Percentiles rank a stretch among this genome's conserved stretches.
These are phyloP conservation scores for Rhytidhysteron rufulum DNA, from an alignment of 2,329 filamentous ascomycete genomes.

Conservation along the genomic window DNA sequence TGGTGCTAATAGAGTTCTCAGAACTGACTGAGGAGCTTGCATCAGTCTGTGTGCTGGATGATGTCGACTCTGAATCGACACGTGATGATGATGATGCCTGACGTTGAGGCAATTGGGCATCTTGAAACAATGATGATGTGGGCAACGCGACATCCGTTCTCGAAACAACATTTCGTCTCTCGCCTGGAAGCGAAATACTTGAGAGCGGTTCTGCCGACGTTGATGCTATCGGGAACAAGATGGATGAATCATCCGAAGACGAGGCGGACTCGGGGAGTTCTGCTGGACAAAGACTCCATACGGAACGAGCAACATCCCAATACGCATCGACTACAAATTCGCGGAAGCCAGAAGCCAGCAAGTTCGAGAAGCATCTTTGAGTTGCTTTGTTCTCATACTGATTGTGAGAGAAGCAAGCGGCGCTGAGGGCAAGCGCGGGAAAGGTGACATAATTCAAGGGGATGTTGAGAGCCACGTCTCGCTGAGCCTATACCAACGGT, in stretches of 20 bases:
- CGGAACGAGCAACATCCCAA: slow-evolving; percentile 54
- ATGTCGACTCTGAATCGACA: neutral
- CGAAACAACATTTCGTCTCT: slow-evolving; percentile 1
- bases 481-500: slow-evolving; percentile 48
- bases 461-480: slow-evolving; percentile 57
- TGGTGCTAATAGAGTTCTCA: neutral
- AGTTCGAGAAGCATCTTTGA: slow-evolving; percentile 58
- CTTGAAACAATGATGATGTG: neutral
- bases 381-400: slow-evolving; percentile 52
- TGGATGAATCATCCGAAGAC: neutral
- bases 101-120: neutral
- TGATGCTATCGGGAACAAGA: slow-evolving; percentile 7
- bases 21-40: neutral
- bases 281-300: slow-evolving; percentile 62
- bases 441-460: slow-evolving; percentile 61
- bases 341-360: slow-evolving; percentile 57
- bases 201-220: slow-evolving; percentile 1
- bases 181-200: neutral
- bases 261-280: slow-evolving; percentile 39
- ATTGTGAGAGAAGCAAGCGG: slow-evolving; percentile 56
- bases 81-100: neutral
- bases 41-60: neutral
- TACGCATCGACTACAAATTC: slow-evolving; percentile 59
- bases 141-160: neutral
- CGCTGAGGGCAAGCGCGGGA: slow-evolving; percentile 54